Evolutionary conservation across 2,329 filamentous ascomycete genomes (phyloP), one percentile per base, ranked within the genome.

Genomic region (Pyrenochaeta sp.): DNA sequence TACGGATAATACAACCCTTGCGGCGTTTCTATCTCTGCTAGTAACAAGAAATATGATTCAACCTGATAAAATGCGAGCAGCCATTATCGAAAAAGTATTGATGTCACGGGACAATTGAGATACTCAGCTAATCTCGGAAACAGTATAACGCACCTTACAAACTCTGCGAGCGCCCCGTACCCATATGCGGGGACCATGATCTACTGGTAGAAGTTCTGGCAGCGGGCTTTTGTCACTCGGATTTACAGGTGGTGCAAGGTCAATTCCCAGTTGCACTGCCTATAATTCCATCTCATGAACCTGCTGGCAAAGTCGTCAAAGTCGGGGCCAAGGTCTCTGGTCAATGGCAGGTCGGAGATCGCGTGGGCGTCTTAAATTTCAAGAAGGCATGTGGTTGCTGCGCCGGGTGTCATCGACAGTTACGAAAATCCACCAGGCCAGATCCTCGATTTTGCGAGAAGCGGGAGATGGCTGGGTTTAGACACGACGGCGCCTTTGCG

Each of bases 201-300:
- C 48, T 61, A 8, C 57, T 62, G 3, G 35, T 63, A 6, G 28
- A 60, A 29, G 48, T 66, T 2, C 38, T 51, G 29, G 61, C 60
- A 7, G 61, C 60, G 4, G 60, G 61, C 3, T 65, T 61, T 31
- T 65, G 61, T 34, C 61, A 65, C 29, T 61, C 61, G 2, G 61
- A 65, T 11, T 40, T 60, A 6, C 61, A 65, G 28, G 61, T 65
- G 1, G 36, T 51, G 37, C 47, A 57, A n/a, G 61, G 57, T 1
- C 53, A 60, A 15, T 65, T 60, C 17, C 41, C 47, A 6, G 42
- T 56, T 1, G 17, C 41, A 2, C 55, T 67, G 8, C 65, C 67
- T 3, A 58, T 69, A 27, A 61, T 67, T 13, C 62, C 63, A 4
- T 71, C 65, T 9, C 67, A 69, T 40, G 67, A 71, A 31, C 65